phyloP scores from a whole-genome alignment of 345 rosid species.

The Psidium friedrichsthalianum region DNA sequence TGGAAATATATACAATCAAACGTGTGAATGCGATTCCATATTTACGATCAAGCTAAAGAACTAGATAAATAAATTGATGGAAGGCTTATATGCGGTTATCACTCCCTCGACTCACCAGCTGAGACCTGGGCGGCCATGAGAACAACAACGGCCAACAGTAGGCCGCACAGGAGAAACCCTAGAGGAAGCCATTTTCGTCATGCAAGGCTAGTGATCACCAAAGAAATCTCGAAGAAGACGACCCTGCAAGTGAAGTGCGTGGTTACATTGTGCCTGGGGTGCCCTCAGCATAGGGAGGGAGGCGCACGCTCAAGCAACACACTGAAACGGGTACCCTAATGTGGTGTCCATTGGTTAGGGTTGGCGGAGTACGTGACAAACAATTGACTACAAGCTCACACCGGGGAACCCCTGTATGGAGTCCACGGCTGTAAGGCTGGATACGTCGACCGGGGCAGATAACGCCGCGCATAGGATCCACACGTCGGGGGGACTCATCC shows the following conservation, averaged over 20 bases:
- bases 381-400: too few species aligned
- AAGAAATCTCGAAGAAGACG: background rate
- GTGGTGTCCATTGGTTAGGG: too few species aligned
- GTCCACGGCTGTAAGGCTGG: too few species aligned
- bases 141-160: background rate
- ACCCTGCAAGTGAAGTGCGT: background rate
- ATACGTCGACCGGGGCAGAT: too few species aligned
- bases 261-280: too few species aligned
- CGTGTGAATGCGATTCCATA: background rate
- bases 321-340: too few species aligned
- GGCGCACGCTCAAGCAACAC: too few species aligned
- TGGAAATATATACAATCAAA: background rate
- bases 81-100: background rate
- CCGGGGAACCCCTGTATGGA: too few species aligned
- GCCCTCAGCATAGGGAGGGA: too few species aligned
- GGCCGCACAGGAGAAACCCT: background rate
- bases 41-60: background rate
- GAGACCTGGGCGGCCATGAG: background rate
- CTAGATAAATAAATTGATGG: background rate
- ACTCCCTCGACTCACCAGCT: constrained; percentile 6
- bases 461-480: too few species aligned
- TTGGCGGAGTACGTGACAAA: too few species aligned
- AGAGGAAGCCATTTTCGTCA: background rate
- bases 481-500: too few species aligned
- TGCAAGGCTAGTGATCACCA: background rate